Percentiles rank a stretch among this genome's conserved stretches.
phyloP scores from a whole-genome alignment of 805 yeast genomes.

The Cyberlindnera bimundalis region DNA sequence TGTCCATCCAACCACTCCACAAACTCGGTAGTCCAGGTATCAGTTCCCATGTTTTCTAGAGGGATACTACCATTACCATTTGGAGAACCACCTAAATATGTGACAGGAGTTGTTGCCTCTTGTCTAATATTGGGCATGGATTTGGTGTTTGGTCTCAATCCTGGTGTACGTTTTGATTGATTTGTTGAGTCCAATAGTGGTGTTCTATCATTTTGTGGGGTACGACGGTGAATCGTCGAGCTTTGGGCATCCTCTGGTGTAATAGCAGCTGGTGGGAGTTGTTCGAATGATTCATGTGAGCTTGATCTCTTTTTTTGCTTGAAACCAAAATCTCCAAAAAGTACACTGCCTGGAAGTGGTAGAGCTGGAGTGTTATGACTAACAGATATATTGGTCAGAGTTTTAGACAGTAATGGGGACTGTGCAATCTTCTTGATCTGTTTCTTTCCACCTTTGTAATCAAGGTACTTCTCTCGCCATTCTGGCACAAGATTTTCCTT shows the following conservation, averaged over 20 bases:
- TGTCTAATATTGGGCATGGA: background rate
- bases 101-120: conserved; percentile 6
- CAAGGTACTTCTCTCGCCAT: conserved; percentile 81
- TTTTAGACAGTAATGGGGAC: conserved; percentile 14
- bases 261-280: conserved; percentile 25
- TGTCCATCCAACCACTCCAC: conserved; percentile 65
- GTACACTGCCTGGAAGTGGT: conserved; percentile 1
- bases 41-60: conserved; percentile 22
- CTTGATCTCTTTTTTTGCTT: background rate
- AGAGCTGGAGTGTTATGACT: conserved; percentile 6
- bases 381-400: background rate
- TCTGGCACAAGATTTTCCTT: conserved; percentile 55
- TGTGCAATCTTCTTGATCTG: conserved; percentile 25
- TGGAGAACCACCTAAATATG: conserved; percentile 21
- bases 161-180: background rate
- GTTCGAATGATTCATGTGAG: conserved; percentile 10
- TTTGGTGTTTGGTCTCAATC: background rate
- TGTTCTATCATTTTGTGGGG: conserved; percentile 21
- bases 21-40: conserved; percentile 47
- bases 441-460: conserved; percentile 48
- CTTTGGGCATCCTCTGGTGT: conserved; percentile 11
- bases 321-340: conserved; percentile 7
- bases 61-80: conserved; percentile 8
- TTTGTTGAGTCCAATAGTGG: conserved; percentile 19
- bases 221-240: background rate